Conservation (phyloP, 345 rosid genomes). For the Populus euphratica region DNA sequence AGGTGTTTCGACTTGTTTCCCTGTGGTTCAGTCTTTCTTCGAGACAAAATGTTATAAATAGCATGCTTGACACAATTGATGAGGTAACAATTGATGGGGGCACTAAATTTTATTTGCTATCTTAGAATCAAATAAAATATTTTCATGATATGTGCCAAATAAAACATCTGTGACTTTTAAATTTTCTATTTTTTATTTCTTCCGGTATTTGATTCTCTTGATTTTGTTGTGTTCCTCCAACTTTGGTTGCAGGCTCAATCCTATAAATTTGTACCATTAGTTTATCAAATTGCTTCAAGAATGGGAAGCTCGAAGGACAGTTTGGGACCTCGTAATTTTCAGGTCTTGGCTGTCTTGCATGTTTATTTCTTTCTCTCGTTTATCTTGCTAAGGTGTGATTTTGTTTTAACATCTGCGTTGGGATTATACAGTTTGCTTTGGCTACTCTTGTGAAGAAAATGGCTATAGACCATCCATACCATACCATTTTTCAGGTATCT, state of each 20-base stretch:
- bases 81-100: constrained; percentile 47
- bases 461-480: constrained; percentile 97
- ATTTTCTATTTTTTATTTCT: not conserved
- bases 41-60: constrained; percentile 58
- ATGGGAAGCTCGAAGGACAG: constrained; percentile 80
- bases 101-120: constrained; percentile 2
- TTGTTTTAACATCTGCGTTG: constrained; percentile 27
- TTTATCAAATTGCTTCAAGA: constrained; percentile 97
- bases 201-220: not conserved
- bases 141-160: not conserved
- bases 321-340: constrained; percentile 63
- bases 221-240: not conserved
- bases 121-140: not conserved
- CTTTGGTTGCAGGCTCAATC: constrained; percentile 67
- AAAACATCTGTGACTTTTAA: not conserved
- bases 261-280: constrained; percentile 83
- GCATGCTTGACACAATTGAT: constrained; percentile 62
- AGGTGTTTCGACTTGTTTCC: constrained; percentile 86
- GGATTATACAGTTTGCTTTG: constrained; percentile 70
- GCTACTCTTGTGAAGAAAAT: constrained; percentile 89
- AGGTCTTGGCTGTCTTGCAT: constrained; percentile 42
- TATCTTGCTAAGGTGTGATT: constrained; percentile 8
- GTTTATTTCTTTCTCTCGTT: not conserved
- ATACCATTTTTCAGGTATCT: constrained; percentile 81
- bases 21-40: constrained; percentile 88